These are phyloP conservation scores for Aspergillus japonicus DNA, from an alignment of 2,329 filamentous ascomycete genomes.

Conservation along the genomic window DNA sequence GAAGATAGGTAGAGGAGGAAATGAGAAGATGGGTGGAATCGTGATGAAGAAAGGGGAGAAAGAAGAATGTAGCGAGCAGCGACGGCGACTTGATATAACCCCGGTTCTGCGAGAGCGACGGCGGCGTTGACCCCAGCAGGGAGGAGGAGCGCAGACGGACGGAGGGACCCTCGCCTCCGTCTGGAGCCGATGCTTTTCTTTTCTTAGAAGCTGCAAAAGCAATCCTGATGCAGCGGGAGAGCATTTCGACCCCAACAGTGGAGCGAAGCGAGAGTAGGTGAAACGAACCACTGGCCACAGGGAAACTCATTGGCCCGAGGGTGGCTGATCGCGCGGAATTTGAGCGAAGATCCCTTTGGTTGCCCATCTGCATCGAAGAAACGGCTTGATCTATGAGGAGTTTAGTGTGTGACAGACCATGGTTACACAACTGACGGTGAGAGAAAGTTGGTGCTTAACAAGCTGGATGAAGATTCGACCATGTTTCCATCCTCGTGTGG, in stretches of 20 bases:
- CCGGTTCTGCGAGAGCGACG: constrained; percentile 2
- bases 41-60: not conserved
- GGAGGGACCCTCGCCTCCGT: not conserved
- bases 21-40: not conserved
- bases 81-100: constrained; percentile 9
- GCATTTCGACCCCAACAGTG: constrained; percentile 8
- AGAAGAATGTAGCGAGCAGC: constrained; percentile 3
- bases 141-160: not conserved
- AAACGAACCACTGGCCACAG: constrained; percentile 1
- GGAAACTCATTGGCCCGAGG: not conserved
- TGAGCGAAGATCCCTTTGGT: not conserved
- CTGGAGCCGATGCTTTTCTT: not conserved
- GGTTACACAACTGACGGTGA: not conserved
- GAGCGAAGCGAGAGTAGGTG: constrained; percentile 1
- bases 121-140: not conserved
- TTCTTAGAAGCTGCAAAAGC: not conserved
- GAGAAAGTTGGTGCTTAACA: not conserved
- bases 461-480: not conserved
- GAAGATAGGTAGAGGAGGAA: not conserved
- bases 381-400: too few species aligned
- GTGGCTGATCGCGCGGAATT: not conserved
- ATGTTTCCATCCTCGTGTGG: not conserved
- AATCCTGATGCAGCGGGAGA: not conserved
- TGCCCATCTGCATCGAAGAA: not conserved
- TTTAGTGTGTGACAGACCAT: not conserved